phyloP scores from a whole-genome alignment of 345 rosid species.

The Rhodamnia rubescens region DNA sequence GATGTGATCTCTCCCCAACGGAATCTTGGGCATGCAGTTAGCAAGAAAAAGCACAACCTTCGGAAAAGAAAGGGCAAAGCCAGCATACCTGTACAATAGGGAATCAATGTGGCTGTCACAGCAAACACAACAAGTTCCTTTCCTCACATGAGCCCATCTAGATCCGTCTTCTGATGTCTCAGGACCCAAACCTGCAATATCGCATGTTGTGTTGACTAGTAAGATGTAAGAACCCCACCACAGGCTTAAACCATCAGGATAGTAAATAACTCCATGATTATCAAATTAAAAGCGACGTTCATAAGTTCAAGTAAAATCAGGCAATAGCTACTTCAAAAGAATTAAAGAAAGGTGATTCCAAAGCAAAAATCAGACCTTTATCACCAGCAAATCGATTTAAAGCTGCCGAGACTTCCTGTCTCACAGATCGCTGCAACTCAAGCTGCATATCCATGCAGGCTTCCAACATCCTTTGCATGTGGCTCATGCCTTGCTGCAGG shows the following conservation, averaged over 20 bases:
- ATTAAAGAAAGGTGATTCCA: not conserved
- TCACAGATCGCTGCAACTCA: slow-evolving; percentile 93
- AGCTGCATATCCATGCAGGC: slow-evolving; percentile 99
- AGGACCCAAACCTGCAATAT: slow-evolving; percentile 36
- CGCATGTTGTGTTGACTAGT: not conserved
- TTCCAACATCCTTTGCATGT: slow-evolving; percentile 98
- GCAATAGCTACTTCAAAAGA: not conserved
- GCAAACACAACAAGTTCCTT: slow-evolving; percentile 96
- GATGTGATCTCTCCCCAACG: not conserved
- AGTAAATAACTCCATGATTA: not conserved
- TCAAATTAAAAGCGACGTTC: not conserved
- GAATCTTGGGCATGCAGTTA: not conserved
- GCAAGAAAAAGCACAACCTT: too few species aligned
- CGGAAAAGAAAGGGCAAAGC: not conserved
- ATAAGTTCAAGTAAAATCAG: not conserved
- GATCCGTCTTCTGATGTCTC: slow-evolving; percentile 92
- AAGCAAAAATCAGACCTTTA: slow-evolving; percentile 36
- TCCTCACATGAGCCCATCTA: slow-evolving; percentile 80
- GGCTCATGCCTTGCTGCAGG: slow-evolving; percentile 96
- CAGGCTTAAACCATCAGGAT: not conserved
- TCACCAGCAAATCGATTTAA: slow-evolving; percentile 68
- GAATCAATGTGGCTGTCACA: slow-evolving; percentile 95
- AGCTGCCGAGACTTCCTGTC: slow-evolving; percentile 98
- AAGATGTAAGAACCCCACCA: not conserved
- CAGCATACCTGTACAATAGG: slow-evolving; percentile 72